Evolutionary conservation across 805 yeast genomes (phyloP).

Genomic region (Myxozyma sirexii): DNA sequence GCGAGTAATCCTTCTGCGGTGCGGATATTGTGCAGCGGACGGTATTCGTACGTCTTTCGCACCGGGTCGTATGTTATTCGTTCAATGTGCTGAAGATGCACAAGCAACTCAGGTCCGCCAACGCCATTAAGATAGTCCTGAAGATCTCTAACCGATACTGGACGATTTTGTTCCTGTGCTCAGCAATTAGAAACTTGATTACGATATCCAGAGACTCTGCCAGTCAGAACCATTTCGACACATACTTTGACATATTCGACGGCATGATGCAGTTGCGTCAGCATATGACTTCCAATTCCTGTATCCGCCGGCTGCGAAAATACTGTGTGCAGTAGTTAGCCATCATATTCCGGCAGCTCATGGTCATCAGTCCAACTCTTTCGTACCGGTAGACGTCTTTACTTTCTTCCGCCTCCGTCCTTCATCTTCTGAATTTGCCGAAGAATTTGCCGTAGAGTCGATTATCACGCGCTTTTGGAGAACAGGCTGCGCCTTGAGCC

Average conservation of each 20-base stretch:
- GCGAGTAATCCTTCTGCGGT: slow-evolving; percentile 74
- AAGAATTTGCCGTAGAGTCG: slow-evolving; percentile 10
- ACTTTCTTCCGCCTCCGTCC: slow-evolving; percentile 23
- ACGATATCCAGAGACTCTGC: not conserved
- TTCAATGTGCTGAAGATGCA: slow-evolving; percentile 72
- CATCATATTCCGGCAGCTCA: too few species aligned
- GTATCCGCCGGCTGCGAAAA: slow-evolving; percentile 45
- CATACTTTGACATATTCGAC: slow-evolving; percentile 79
- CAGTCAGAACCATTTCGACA: too few species aligned
- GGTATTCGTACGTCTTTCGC: slow-evolving; percentile 74
- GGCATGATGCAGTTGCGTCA: slow-evolving; percentile 87
- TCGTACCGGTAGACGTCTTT: slow-evolving; percentile 26
- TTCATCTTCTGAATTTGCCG: slow-evolving; percentile 21
- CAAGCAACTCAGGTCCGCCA: slow-evolving; percentile 66
- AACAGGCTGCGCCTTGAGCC: slow-evolving; percentile 60
- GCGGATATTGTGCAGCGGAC: slow-evolving; percentile 85
- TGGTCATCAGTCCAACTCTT: not conserved
- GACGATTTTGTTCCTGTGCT: slow-evolving; percentile 54
- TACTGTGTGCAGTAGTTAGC: slow-evolving; percentile 19
- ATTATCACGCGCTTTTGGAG: slow-evolving; percentile 37
- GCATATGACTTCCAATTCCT: slow-evolving; percentile 60
- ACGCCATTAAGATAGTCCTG: slow-evolving; percentile 65
- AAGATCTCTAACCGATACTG: slow-evolving; percentile 67
- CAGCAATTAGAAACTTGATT: not conserved
- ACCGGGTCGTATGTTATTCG: slow-evolving; percentile 69